Evolutionary conservation across 2,329 filamentous ascomycete genomes (phyloP).

Genomic region (Dactylella cylindrospora): DNA sequence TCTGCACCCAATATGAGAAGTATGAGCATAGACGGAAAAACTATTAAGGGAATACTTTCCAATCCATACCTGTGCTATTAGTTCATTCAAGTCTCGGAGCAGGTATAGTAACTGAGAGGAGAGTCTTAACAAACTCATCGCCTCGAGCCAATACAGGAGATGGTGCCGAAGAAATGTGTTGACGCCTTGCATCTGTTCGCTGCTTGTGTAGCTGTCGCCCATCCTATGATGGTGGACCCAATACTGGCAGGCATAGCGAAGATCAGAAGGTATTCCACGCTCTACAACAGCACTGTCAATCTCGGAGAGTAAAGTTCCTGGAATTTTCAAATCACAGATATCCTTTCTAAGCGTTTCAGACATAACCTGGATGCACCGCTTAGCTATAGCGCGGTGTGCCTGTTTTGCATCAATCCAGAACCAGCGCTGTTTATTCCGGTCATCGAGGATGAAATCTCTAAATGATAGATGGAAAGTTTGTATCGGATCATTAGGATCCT

Average conservation of each 20-base stretch:
- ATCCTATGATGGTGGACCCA: conserved; percentile 50
- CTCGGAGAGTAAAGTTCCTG: conserved; percentile 36
- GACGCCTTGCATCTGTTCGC: conserved; percentile 45
- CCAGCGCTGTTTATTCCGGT: neutral
- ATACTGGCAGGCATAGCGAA: conserved; percentile 52
- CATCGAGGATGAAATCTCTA: conserved; percentile 14
- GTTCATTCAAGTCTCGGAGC: neutral
- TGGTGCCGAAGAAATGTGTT: conserved; percentile 51
- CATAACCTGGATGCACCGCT: neutral
- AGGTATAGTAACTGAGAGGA: conserved; percentile 26
- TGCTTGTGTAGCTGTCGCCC: conserved; percentile 49
- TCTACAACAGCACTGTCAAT: conserved; percentile 23
- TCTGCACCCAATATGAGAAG: too few species aligned
- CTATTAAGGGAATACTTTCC: neutral
- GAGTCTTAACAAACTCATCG: conserved; percentile 49
- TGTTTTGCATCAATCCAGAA: conserved; percentile 21
- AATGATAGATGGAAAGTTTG: conserved; percentile 27
- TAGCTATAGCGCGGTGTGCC: neutral
- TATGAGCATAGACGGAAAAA: too few species aligned
- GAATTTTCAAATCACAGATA: conserved; percentile 47
- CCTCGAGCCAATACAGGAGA: conserved; percentile 53
- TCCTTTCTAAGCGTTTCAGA: conserved; percentile 49
- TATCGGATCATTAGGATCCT: conserved; percentile 4
- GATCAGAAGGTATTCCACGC: neutral
- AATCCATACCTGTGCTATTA: neutral